Evolutionary conservation across 148 eudicot genomes (phyloP), one percentile per base, ranked within the genome.

Genomic region (Nyssa sinensis): DNA sequence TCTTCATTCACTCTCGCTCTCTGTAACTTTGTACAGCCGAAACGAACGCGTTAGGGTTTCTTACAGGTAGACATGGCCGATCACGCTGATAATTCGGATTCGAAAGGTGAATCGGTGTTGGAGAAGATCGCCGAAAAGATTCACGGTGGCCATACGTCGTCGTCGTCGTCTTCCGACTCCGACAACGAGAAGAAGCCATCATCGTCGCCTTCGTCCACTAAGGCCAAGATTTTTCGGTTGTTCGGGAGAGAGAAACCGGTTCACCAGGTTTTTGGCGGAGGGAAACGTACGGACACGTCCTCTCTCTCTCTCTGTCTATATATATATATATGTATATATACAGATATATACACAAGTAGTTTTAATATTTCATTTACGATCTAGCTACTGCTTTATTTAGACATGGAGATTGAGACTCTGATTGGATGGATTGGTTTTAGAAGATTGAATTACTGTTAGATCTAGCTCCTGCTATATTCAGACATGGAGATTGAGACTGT

Each of bases 241-340:
- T 91, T 91, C 61, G 93, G 89, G 29, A 79, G 91, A 35, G 84
- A 91, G 79, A 87, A 87, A 64, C 96, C 96, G 28, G 93, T 91
- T 69, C 93, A 91, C 71, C 73, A 87, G 70, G 91, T 85, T 65
- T 84, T 91, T 41, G 96, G 93, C 33, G 96, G 93, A 5, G 96
- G 96, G 32, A 88, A 91, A 82, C 91, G 96, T 91, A 83, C 3
- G 84, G 24, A 28, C 47, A 5, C 7, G 30, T 14, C 17, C 4
- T 29, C 41, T 66, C 34, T 57, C 7, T 57, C 32, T 73, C 55
- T 25, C 59, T 33, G 21, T 28, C 33, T 37, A 35, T 21, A 66
- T 35, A 13, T n/a, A n/a, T n/a, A n/a, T n/a, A n/a, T n/a, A n/a
- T n/a, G 34, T 23, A 3, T 29, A 64, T 64, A 31, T 14, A 32